Conservation (phyloP, 1,139 yeast species). For the Geotrichum candidum region DNA sequence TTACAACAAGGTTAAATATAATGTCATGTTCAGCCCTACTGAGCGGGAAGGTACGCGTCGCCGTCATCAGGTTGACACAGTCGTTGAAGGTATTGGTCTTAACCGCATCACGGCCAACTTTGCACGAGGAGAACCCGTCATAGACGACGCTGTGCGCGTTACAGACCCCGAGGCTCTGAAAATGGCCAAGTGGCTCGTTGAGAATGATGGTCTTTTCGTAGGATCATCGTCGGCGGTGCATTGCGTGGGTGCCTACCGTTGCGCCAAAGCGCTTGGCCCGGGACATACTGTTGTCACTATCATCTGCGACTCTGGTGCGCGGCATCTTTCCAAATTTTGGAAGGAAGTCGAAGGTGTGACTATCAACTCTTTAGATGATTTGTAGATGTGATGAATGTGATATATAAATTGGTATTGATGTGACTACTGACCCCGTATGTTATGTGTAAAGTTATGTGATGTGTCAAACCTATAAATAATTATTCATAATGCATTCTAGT, state of each 20-base stretch:
- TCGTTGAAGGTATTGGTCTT: conserved; percentile 90
- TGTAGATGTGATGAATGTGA: background rate
- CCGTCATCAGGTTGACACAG: conserved; percentile 92
- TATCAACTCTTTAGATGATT: conserved; percentile 11
- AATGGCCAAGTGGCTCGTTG: conserved; percentile 81
- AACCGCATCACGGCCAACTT: conserved; percentile 83
- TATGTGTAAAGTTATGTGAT: background rate
- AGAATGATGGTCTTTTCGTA: conserved; percentile 81
- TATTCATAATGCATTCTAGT: background rate
- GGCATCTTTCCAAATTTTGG: conserved; percentile 93
- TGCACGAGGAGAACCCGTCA: conserved; percentile 48
- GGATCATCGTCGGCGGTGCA: conserved; percentile 92
- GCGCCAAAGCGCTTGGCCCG: conserved; percentile 52
- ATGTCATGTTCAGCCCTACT: conserved; percentile 86
- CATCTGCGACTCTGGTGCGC: conserved; percentile 86
- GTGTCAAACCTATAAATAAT: background rate
- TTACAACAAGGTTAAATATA: conserved; percentile 73
- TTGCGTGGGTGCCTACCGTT: conserved; percentile 78
- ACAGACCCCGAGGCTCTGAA: conserved; percentile 70
- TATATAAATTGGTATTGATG: background rate
- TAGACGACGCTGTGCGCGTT: conserved; percentile 78
- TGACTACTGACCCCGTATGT: background rate
- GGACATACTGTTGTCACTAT: conserved; percentile 77
- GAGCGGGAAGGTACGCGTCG: conserved; percentile 92
- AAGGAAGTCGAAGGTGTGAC: conserved; percentile 34